These are phyloP conservation scores for Candida pseudoglaebosa DNA, from an alignment of 805 yeast genomes.

Conservation along the genomic window DNA sequence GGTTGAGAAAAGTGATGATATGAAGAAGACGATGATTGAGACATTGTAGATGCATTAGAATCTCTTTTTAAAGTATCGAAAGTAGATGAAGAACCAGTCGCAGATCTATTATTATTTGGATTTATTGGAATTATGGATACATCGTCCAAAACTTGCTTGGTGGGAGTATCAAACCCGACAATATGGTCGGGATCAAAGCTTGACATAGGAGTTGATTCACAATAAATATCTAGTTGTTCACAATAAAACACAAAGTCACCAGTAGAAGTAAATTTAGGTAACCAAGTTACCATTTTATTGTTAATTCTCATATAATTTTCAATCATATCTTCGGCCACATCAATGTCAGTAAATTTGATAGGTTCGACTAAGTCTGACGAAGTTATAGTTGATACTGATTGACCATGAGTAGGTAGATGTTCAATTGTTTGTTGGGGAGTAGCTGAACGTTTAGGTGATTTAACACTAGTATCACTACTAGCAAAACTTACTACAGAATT, in stretches of 20 bases:
- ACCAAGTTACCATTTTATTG: conserved; percentile 43
- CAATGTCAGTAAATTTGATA: conserved; percentile 12
- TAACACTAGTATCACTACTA: conserved; percentile 34
- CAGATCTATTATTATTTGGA: conserved; percentile 6
- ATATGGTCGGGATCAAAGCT: conserved; percentile 19
- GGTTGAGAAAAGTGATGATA: conserved; percentile 43
- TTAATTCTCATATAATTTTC: conserved; percentile 19
- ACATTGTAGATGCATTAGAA: conserved; percentile 32
- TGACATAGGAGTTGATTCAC: conserved; percentile 55
- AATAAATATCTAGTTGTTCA: conserved; percentile 54
- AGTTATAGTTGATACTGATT: conserved; percentile 13
- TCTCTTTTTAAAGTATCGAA: conserved; percentile 35
- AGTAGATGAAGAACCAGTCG: conserved; percentile 11
- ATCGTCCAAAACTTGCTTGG: conserved; percentile 18
- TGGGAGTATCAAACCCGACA: conserved; percentile 24
- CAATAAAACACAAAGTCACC: conserved; percentile 59
- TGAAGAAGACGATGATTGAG: conserved; percentile 23
- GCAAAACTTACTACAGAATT: conserved; percentile 50
- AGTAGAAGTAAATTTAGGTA: conserved; percentile 53
- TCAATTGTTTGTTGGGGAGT: conserved; percentile 4
- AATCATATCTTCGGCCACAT: conserved; percentile 26
- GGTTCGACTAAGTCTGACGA: conserved; percentile 7
- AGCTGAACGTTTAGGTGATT: conserved; percentile 16
- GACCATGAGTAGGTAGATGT: conserved; percentile 7
- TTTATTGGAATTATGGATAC: conserved; percentile 13